A percentile compares a stretch with the other conserved stretches of the same genome.
Evolutionary conservation across 176 grass and related monocot species (phyloP).

Genomic region (Chrysopogon serrulatus): DNA sequence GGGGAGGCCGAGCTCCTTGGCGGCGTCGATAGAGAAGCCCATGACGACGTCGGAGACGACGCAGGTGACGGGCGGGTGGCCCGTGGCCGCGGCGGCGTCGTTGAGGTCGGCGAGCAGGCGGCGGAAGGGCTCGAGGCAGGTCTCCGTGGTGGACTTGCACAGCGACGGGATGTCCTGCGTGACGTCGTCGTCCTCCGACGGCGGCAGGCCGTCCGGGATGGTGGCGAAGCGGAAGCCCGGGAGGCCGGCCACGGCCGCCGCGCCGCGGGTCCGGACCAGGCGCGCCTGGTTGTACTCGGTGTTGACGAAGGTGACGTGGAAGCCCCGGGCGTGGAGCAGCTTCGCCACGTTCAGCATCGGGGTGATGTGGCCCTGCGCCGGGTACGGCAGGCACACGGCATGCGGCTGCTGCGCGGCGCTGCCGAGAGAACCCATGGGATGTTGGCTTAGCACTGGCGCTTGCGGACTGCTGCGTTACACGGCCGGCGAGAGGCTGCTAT

Average conservation of each 20-base stretch:
- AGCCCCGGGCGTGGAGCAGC: slow-evolving; percentile 66
- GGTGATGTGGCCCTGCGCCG: slow-evolving; percentile 75
- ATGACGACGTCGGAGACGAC: slow-evolving; percentile 70
- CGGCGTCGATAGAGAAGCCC: slow-evolving; percentile 68
- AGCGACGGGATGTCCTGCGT: slow-evolving; percentile 69
- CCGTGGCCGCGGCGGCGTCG: background rate
- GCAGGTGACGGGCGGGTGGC: slow-evolving; percentile 48
- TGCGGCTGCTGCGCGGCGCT: slow-evolving; percentile 25
- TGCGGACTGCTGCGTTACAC: background rate
- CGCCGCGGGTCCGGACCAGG: slow-evolving; percentile 36
- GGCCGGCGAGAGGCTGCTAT: background rate
- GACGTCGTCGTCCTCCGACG: slow-evolving; percentile 41
- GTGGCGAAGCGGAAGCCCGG: slow-evolving; percentile 51
- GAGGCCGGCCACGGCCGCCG: slow-evolving; percentile 31
- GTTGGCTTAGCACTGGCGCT: background rate
- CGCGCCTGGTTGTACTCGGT: slow-evolving; percentile 70
- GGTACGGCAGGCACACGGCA: slow-evolving; percentile 66
- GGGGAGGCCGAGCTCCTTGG: slow-evolving; percentile 50
- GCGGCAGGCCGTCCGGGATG: slow-evolving; percentile 74
- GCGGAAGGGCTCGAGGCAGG: slow-evolving; percentile 52
- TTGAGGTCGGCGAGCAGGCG: slow-evolving; percentile 49
- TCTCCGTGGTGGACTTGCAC: slow-evolving; percentile 50
- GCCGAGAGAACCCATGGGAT: slow-evolving; percentile 35
- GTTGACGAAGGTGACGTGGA: slow-evolving; percentile 73
- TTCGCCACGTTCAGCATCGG: slow-evolving; percentile 76